phyloP scores from a whole-genome alignment of 176 grass and related monocot genomes.

The Thinopyrum elongatum region DNA sequence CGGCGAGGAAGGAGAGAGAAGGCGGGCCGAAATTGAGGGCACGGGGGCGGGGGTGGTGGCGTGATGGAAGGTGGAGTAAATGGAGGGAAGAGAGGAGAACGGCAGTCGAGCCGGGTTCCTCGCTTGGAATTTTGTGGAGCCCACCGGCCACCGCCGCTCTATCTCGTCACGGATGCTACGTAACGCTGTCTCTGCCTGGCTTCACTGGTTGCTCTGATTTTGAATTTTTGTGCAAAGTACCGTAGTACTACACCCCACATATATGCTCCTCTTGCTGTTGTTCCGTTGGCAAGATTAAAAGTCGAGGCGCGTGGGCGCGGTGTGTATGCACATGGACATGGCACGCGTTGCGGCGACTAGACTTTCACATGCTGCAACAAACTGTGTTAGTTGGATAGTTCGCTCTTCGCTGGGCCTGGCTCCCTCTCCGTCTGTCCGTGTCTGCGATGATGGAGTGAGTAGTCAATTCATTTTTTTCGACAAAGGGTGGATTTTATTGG shows the following conservation, averaged over 20 bases:
- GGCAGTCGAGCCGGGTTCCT: not conserved
- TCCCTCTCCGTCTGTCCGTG: not conserved
- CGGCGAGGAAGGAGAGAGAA: not conserved
- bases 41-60: not conserved
- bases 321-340: not conserved
- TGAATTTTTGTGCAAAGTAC: too few species aligned
- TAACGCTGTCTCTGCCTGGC: too few species aligned
- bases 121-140: conserved; percentile 3
- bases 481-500: too few species aligned
- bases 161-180: not conserved
- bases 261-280: not conserved
- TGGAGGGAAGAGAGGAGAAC: not conserved
- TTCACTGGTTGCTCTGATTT: too few species aligned
- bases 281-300: not conserved
- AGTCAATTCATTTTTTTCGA: not conserved
- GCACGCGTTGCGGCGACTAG: not conserved
- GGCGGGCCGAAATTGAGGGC: not conserved
- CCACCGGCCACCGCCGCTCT: not conserved
- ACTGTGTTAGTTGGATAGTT: not conserved
- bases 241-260: too few species aligned
- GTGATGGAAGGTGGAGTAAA: not conserved
- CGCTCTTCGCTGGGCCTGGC: not conserved
- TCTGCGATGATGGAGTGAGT: not conserved
- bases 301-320: not conserved
- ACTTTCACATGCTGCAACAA: not conserved